Base-by-base conservation (phyloP, 2,329 filamentous ascomycete species). In the Apiospora phragmitis region DNA sequence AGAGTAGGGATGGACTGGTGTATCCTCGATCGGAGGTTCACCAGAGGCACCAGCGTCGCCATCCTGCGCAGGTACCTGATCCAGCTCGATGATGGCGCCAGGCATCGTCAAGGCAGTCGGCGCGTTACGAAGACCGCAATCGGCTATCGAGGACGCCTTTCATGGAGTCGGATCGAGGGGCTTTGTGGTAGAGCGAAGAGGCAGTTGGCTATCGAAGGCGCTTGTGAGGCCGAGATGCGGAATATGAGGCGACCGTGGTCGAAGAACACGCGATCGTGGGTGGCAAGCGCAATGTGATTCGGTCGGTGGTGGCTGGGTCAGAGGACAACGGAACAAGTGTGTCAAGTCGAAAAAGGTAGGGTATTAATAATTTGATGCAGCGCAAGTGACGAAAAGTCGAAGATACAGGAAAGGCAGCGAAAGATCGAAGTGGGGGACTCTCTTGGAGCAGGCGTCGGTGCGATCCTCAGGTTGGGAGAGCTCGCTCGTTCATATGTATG, bases 1-100 rank as follows among this genome's bases (percentile, higher is more conserved):
- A 51, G 87, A 78, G 72, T 84, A 87, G 62, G 79, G 78, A 49
- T 81, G 81, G 47, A 77, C 76, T 38, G 78, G 77, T 18, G 79
- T 77, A 65, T 78, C 73, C 70, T 80, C 76, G 73, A 77, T 43
- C 68, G 81, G 78, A 71, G 75, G 77, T 68, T 81, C 78, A 49
- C 75, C 73, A 72, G 74, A 71, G 45, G 77, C 75, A 71, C 70
- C 72, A 42, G 74, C 72, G 43, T 75, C 75, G 29, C 68, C 70
- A 21, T 72, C 68, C 70, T 75, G 73, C 59, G 74, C 72, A 42
- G 71, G 71, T 69, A 42, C 71, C 51, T 68, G 47, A 38, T 79
- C 77, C 72, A 74, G 73, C 73, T 79, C 78, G 55, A 77, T 72
- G 71, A 75, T 69, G 72, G 69, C 45, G 47, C 77, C 76, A 74